Evolutionary conservation across 768 basidiomycete genomes (phyloP), one percentile per base, ranked within the genome.

Genomic region (Sistotremastrum niveocremeum): DNA sequence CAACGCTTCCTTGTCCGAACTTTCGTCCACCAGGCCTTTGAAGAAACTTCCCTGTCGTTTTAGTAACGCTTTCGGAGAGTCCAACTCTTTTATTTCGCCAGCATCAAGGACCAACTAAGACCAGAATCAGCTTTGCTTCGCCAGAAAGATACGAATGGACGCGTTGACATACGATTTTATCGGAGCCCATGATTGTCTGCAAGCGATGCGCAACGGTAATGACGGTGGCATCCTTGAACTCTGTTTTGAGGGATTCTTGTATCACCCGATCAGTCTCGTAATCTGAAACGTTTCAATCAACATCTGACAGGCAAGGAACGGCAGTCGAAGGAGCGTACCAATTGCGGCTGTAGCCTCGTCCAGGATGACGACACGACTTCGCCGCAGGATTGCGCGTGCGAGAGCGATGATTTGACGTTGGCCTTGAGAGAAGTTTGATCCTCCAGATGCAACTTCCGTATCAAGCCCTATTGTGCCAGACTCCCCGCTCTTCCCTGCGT

Each of bases 341-440:
- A 55, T 49, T 5, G 54, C 52, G 34, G 53, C 50, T 2, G 68
- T 71, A 1, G 64, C 65, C 52, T 68, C 67, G 45, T 70, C 69
- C 33, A 68, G 56, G 33, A 71, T 60, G 45, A 68, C 36, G 2
- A 41, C 11, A 6, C 37, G 33, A 30, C 42, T 45, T 34, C 33
- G 12, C 29, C 42, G 34, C 7, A 55, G 35, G 11, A 48, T 12
- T 37, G 67, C 68, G 41, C 68, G 53, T 0, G 66, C 67, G 1
- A 70, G 55, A 1, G 65, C 63, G n/a, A 70, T 63, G 5, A 70
- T 53, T 49, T 70, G 68, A 9, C 65, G 54, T 51, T 70, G 66
- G 4, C 68, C 67, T n/a, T 65, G 57, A 30, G 52, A 56, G 35
- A 52, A 49, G 39, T 52, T 52, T 6, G 29, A 31, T 7, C 45